Percentiles rank a stretch among this genome's conserved stretches.
These are phyloP conservation scores for Brassica carinata DNA, from an alignment of 345 rosid genomes.

Conservation along the genomic window DNA sequence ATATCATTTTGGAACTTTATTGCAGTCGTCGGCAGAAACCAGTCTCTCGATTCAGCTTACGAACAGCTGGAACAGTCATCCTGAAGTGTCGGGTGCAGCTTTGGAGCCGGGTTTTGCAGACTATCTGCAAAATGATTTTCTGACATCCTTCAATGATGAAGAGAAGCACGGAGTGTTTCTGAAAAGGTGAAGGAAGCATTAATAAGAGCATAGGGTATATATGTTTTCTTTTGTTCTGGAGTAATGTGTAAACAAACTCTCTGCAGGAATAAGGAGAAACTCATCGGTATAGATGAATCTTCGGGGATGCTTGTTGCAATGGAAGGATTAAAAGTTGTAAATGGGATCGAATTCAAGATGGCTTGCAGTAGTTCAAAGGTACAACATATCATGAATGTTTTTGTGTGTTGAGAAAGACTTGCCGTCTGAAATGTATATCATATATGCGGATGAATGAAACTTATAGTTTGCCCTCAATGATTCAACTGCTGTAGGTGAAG, in stretches of 20 bases:
- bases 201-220: conserved; percentile 18
- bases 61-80: conserved; percentile 81
- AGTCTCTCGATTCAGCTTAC: conserved; percentile 80
- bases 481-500: too few relatives aligned
- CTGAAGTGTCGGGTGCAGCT: conserved; percentile 75
- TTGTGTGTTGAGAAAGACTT: too few relatives aligned
- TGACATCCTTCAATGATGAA: conserved; percentile 57
- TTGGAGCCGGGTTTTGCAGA: conserved; percentile 78
- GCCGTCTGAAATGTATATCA: too few relatives aligned
- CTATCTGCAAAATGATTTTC: conserved; percentile 72
- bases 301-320: conserved; percentile 41
- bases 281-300: conserved; percentile 42
- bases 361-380: conserved; percentile 93
- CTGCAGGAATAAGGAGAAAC: conserved; percentile 67
- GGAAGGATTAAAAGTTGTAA: conserved; percentile 69
- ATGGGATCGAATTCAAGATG: conserved; percentile 76
- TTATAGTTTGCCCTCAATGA: too few relatives aligned
- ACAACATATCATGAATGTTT: conserved; percentile 18
- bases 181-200: conserved; percentile 57
- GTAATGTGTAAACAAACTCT: conserved; percentile 30
- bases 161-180: conserved; percentile 70
- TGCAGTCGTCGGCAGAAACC: conserved; percentile 71
- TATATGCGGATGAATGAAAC: too few relatives aligned
- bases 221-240: neutral
- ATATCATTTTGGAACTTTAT: conserved; percentile 8